phyloP scores from a whole-genome alignment of 768 basidiomycete species.

The Russula sp. region DNA sequence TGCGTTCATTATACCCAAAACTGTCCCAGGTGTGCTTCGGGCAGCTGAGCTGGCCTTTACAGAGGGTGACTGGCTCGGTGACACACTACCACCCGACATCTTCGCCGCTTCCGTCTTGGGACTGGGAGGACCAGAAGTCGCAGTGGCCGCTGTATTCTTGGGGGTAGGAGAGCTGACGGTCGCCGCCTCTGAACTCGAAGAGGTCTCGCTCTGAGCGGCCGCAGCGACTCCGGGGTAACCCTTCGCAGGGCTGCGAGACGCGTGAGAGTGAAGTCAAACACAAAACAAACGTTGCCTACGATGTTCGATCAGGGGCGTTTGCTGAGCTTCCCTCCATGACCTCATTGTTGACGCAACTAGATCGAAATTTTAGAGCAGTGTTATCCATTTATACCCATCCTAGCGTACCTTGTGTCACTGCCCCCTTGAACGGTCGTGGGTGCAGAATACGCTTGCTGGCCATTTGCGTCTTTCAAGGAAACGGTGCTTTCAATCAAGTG shows the following conservation, averaged over 20 bases:
- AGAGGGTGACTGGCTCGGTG: conserved; percentile 26
- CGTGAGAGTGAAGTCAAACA: not conserved
- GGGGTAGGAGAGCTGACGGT: not conserved
- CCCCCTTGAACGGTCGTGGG: conserved; percentile 40
- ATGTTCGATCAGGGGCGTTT: not conserved
- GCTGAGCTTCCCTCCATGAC: conserved; percentile 16
- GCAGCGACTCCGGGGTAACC: not conserved
- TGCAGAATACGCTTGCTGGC: conserved; percentile 47
- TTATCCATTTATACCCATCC: not conserved
- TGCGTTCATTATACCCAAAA: conserved; percentile 44
- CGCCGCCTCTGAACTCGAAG: not conserved
- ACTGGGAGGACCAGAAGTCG: not conserved
- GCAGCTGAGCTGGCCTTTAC: conserved; percentile 32
- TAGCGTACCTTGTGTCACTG: conserved; percentile 33
- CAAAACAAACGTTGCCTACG: not conserved
- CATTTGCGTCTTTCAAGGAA: conserved; percentile 53
- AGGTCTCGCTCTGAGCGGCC: not conserved
- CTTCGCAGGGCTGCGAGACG: not conserved
- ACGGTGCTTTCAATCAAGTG: conserved; percentile 39
- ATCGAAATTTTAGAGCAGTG: not conserved
- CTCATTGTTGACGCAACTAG: conserved; percentile 16
- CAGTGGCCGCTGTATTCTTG: not conserved
- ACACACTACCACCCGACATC: not conserved
- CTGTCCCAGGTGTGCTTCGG: conserved; percentile 30
- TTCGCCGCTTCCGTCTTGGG: conserved; percentile 1